Evolutionary conservation across 164 flowering plant genomes (phyloP).

Genomic region (Paratinospora sagittata): DNA sequence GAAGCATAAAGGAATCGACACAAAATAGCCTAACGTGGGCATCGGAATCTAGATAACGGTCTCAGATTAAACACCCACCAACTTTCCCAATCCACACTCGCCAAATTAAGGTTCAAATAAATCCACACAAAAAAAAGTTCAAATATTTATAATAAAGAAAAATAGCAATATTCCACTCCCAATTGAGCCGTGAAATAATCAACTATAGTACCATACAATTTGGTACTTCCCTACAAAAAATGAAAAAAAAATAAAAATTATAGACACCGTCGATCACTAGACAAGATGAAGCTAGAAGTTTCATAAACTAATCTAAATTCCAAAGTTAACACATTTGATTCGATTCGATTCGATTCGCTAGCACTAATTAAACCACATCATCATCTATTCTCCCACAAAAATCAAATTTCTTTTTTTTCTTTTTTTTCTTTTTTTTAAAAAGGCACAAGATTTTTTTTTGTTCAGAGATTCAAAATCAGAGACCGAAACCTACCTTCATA

Average conservation of each 20-base stretch:
- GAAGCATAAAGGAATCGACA: slow-evolving; percentile 23
- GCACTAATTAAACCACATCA: not conserved
- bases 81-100: slow-evolving; percentile 14
- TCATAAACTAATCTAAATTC: not conserved
- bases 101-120: too few relatives aligned
- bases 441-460: too few relatives aligned
- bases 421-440: too few relatives aligned
- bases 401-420: too few relatives aligned
- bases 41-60: slow-evolving; percentile 47
- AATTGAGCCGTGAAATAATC: not conserved
- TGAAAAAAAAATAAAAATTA: not conserved
- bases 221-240: not conserved
- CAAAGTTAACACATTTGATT: not conserved
- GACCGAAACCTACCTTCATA: slow-evolving; percentile 43
- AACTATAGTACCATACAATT: not conserved
- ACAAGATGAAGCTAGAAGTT: not conserved
- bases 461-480: not conserved
- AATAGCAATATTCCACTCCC: slow-evolving; percentile 5
- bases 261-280: not conserved
- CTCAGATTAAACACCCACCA: slow-evolving; percentile 11
- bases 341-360: slow-evolving; percentile 1
- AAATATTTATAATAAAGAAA: not conserved
- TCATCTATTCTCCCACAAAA: too few relatives aligned
- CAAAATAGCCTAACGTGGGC: slow-evolving; percentile 31
- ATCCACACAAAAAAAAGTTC: not conserved